Evolutionary conservation across 306 rosid genomes (phyloP).

Genomic region (Sicyos baderoa): DNA sequence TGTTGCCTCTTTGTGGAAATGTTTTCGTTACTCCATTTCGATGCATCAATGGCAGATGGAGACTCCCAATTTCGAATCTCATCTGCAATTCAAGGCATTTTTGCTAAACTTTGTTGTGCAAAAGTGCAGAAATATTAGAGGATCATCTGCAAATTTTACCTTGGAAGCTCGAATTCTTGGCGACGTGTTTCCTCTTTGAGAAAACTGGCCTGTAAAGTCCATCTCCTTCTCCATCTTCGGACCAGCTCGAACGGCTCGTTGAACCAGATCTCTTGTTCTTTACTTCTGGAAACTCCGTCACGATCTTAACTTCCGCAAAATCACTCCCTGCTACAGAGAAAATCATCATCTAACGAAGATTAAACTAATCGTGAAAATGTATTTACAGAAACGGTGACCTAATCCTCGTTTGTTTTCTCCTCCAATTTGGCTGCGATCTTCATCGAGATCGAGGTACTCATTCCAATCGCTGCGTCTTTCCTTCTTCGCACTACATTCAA

Average conservation of each 20-base stretch:
- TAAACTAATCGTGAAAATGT: neutral
- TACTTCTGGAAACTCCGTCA: slow-evolving; percentile 47
- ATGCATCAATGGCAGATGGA: slow-evolving; percentile 11
- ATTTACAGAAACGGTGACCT: slow-evolving; percentile 17
- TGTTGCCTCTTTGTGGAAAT: slow-evolving; percentile 12
- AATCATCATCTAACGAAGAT: neutral
- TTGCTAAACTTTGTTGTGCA: neutral
- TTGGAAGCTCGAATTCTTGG: slow-evolving; percentile 19
- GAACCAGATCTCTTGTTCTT: slow-evolving; percentile 40
- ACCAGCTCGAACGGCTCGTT: slow-evolving; percentile 20
- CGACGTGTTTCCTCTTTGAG: slow-evolving; percentile 25
- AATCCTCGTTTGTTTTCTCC: slow-evolving; percentile 17
- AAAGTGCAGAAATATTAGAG: neutral
- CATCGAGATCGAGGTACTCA: slow-evolving; percentile 45
- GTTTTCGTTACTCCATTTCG: slow-evolving; percentile 18
- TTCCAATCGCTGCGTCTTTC: slow-evolving; percentile 51
- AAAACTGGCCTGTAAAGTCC: slow-evolving; percentile 25
- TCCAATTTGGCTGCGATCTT: neutral
- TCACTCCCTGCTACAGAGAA: slow-evolving; percentile 27
- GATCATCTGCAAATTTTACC: slow-evolving; percentile 25
- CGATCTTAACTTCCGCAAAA: slow-evolving; percentile 25
- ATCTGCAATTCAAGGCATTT: slow-evolving; percentile 22
- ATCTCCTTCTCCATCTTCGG: slow-evolving; percentile 14
- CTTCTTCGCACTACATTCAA: neutral
- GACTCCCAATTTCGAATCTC: slow-evolving; percentile 21